Evolutionary conservation across 495 filamentous ascomycete genomes (phyloP), one percentile per base, ranked within the genome.

Genomic region (Tricharina praecox): DNA sequence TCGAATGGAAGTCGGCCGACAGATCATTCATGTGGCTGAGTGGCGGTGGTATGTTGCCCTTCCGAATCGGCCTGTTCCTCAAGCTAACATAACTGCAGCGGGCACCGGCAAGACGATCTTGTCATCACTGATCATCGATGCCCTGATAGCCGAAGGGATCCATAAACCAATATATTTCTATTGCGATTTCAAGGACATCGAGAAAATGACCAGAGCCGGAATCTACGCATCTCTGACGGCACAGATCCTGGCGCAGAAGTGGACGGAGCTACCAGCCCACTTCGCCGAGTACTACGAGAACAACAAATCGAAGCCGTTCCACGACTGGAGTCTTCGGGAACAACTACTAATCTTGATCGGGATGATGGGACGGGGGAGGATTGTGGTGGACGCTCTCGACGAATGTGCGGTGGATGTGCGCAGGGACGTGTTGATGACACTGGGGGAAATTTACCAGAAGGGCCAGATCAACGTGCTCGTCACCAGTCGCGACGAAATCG

Each of bases 71-170:
- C 13, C 7, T 32, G 28, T 32, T 7, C 28, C 7, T 32, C 13
- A 32, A 32, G 13, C 28, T 7, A 32, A 7, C 7, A 7, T 7
- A 7, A 13, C 16, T 34, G 3, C 34, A 53, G 50, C 50, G 30
- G 50, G 50, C 9, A 33, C 23, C 13, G 50, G 50, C 16, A 53
- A 53, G 21, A 53, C 50, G 3, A 46, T 53, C 2, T 30, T 53
- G 13, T 23, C 24, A 38, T 50, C 41, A 33, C 38, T 35, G 2
- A n/a, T 42, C 16, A 25, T 25, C 8, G 28, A 34, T 35, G 23
- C 10, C 20, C 35, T 46, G 10, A 46, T 33, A 13, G 23, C 7
- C 9, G 25, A 32, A 28, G 23, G 4, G 38, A 25, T 4, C 24
- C 38, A 16, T 40, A 38, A 15, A 16, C 7, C 28, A 32, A 32